Evolutionary conservation across 805 yeast genomes (phyloP), one percentile per base, ranked within the genome.

Genomic region (Candida multigemmis): DNA sequence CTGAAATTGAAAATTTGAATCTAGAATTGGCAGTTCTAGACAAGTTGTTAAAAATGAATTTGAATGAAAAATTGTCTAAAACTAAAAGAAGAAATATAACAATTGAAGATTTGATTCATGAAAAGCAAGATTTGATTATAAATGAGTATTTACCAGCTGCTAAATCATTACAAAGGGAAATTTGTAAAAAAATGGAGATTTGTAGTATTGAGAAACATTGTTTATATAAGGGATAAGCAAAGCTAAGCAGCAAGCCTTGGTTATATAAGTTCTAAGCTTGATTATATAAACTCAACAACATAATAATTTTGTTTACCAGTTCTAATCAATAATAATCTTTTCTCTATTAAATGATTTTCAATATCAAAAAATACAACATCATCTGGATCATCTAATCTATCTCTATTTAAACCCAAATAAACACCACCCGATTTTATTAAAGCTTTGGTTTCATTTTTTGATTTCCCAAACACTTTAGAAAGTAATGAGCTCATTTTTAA

Each of bases 231-330:
- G n/a, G n/a, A n/a, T n/a, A n/a, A n/a, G n/a, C n/a, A n/a, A n/a
- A n/a, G n/a, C n/a, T n/a, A n/a, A n/a, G n/a, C n/a, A n/a, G n/a
- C n/a, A n/a, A n/a, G n/a, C n/a, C n/a, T 17, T 17, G 7, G 19
- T 17, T 17, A 17, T 17, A 17, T 7, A 7, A 17, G 19, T 17
- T 17, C 12, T 16, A 24, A 7, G 6, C 14, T 6, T 12, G 5
- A 17, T 24, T 29, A 26, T 12, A 25, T 26, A 16, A 63, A 48
- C 32, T 71, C 68, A n/a, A 74, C 66, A 14, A 77, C 70, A 42
- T 64, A 59, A 43, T 75, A 77, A 33, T 71, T 71, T 24, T 68
- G 71, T 46, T 87, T 89, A 2, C 96, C 97, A 6, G 76, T 50
- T 39, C 93, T 66, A 12, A 87, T 46, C 20, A 85, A 51, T 33